Conservation (phyloP, 371 early-diverging fungal species). For the Actinomortierella ambigua region DNA sequence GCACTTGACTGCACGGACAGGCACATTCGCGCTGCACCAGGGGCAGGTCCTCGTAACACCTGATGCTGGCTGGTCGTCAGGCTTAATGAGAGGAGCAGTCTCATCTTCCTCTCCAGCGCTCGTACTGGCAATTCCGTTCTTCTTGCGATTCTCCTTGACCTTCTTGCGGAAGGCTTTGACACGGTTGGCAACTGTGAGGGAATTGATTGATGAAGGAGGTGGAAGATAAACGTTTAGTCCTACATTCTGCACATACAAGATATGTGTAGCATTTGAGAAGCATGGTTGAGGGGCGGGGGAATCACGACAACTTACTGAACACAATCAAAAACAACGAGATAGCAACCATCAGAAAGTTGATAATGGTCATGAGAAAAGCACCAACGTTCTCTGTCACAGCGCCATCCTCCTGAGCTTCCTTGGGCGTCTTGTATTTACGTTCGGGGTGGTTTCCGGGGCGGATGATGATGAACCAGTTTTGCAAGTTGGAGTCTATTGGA, state of each 20-base stretch:
- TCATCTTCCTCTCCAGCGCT: too few species aligned
- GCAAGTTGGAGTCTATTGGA: constrained; percentile 42
- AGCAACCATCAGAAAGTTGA: constrained; percentile 43
- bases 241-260: too few species aligned
- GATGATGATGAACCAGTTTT: constrained; percentile 48
- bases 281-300: too few species aligned
- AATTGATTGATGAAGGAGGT: too few species aligned
- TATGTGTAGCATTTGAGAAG: too few species aligned
- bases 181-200: constrained; percentile 2
- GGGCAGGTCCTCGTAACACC: constrained; percentile 36
- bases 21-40: constrained; percentile 46
- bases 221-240: too few species aligned
- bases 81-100: constrained; percentile 18
- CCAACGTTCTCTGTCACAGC: constrained; percentile 51
- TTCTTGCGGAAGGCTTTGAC: constrained; percentile 12
- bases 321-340: constrained; percentile 42
- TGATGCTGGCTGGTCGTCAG: constrained; percentile 28
- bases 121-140: too few species aligned
- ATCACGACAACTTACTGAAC: constrained; percentile 16
- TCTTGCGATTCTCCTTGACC: constrained; percentile 3
- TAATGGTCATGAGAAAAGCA: constrained; percentile 36
- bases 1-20: constrained; percentile 46
- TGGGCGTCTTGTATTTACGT: constrained; percentile 24
- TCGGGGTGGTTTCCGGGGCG: constrained; percentile 9
- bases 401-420: constrained; percentile 44